A percentile compares a stretch with the other conserved stretches of the same genome.
Conservation (phyloP, 2,329 filamentous ascomycete genomes). For the Mollisiaceae sp. region DNA sequence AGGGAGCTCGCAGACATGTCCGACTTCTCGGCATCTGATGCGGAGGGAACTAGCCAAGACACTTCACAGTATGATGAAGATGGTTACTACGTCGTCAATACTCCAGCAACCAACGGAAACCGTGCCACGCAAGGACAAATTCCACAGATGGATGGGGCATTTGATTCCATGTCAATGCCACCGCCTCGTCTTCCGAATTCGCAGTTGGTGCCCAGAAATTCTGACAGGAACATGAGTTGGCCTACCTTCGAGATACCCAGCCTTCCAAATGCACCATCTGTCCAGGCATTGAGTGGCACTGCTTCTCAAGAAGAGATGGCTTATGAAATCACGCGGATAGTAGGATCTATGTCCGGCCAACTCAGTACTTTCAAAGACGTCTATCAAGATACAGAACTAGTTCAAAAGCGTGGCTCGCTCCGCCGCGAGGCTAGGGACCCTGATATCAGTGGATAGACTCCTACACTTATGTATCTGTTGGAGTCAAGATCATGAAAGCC, state of each 20-base stretch:
- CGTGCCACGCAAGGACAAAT: background rate
- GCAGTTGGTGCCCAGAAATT: background rate
- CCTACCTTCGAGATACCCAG: slow-evolving; percentile 1
- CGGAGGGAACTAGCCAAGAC: slow-evolving; percentile 24
- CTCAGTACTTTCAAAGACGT: slow-evolving; percentile 37
- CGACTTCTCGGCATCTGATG: slow-evolving; percentile 41
- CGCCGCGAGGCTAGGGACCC: slow-evolving; percentile 11
- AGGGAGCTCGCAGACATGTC: slow-evolving; percentile 39
- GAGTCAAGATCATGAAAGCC: background rate
- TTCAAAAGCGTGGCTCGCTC: slow-evolving; percentile 19
- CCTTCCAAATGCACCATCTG: slow-evolving; percentile 33
- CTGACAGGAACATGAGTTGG: too few relatives aligned
- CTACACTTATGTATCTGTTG: background rate
- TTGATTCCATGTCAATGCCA: slow-evolving; percentile 22
- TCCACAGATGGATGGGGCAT: background rate
- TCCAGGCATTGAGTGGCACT: slow-evolving; percentile 34
- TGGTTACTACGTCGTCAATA: slow-evolving; percentile 24
- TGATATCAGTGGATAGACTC: background rate
- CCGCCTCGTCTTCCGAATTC: slow-evolving; percentile 25
- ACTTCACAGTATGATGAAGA: slow-evolving; percentile 29
- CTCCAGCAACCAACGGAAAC: background rate
- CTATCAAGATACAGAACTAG: slow-evolving; percentile 29
- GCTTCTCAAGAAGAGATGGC: slow-evolving; percentile 37
- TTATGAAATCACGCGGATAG: slow-evolving; percentile 34
- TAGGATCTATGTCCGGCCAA: slow-evolving; percentile 34